Conservation (phyloP, 2,329 filamentous ascomycete species). For the Talaromyces islandicus region DNA sequence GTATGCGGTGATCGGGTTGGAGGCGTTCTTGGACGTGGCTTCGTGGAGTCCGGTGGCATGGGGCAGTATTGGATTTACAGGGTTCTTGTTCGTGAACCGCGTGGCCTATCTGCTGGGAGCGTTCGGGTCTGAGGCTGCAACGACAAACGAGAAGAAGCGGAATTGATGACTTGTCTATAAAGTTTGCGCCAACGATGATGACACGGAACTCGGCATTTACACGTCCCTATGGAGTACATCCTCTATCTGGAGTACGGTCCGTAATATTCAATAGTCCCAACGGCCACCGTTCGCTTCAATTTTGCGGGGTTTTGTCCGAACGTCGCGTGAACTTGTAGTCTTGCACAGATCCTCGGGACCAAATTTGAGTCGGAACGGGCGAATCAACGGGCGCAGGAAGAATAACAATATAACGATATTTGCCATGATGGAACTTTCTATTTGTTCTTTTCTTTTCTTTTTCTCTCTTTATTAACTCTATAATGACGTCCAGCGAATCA, state of each 20-base stretch:
- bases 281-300: no score
- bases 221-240: not conserved
- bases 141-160: constrained; percentile 14
- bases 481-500: no score
- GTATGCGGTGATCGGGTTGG: constrained; percentile 52
- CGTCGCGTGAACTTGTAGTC: not conserved
- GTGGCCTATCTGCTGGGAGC: constrained; percentile 53
- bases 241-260: no score
- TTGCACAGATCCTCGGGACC: no score
- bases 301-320: not conserved
- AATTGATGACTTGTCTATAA: not conserved
- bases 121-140: constrained; percentile 44
- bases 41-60: constrained; percentile 66
- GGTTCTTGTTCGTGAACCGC: constrained; percentile 52
- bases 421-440: not conserved
- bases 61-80: constrained; percentile 65
- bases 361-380: not conserved
- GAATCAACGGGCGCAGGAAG: not conserved
- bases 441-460: not conserved
- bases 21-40: constrained; percentile 47
- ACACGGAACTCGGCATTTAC: not conserved
- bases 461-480: not conserved
- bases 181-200: not conserved
- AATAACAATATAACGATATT: not conserved
- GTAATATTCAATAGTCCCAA: not conserved